These are phyloP conservation scores for Epichloe scottii DNA, from an alignment of 2,329 filamentous ascomycete genomes.

Conservation along the genomic window DNA sequence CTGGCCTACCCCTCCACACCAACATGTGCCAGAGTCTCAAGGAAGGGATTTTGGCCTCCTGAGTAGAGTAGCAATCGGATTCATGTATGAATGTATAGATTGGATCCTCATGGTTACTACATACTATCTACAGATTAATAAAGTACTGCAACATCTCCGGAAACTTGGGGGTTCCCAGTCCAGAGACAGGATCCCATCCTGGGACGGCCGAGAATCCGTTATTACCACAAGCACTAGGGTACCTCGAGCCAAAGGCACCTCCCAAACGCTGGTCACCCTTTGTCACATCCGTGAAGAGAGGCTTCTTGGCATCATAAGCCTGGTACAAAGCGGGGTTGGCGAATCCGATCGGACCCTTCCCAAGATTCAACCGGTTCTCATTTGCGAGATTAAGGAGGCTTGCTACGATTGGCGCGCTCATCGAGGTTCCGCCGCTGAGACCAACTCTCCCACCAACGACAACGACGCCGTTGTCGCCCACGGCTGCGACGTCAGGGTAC, in stretches of 20 bases:
- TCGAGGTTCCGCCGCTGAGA: conserved; percentile 36
- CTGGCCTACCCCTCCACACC: too few species aligned
- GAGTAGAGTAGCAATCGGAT: too few species aligned
- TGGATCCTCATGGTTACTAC: too few species aligned
- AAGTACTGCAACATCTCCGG: conserved; percentile 31
- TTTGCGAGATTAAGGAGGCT: conserved; percentile 22
- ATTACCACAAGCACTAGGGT: conserved; percentile 9
- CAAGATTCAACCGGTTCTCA: conserved; percentile 15
- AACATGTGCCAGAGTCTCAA: too few species aligned
- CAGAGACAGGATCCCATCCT: conserved; percentile 12
- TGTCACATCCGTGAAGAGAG: conserved; percentile 9
- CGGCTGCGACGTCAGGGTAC: conserved; percentile 34
- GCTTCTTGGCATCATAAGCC: conserved; percentile 2
- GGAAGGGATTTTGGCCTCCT: too few species aligned
- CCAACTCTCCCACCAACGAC: conserved; percentile 28
- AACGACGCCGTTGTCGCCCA: conserved; percentile 30
- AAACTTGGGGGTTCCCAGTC: conserved; percentile 11
- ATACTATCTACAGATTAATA: not conserved
- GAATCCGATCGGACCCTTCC: conserved; percentile 19
- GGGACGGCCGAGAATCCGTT: conserved; percentile 10
- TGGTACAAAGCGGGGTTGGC: conserved; percentile 22
- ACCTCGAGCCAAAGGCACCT: conserved; percentile 1
- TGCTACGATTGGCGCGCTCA: conserved; percentile 21
- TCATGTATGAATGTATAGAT: too few species aligned
- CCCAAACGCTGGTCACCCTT: conserved; percentile 10